phyloP scores from a whole-genome alignment of 2,329 filamentous ascomycete genomes.

The Claviceps sorghi region DNA sequence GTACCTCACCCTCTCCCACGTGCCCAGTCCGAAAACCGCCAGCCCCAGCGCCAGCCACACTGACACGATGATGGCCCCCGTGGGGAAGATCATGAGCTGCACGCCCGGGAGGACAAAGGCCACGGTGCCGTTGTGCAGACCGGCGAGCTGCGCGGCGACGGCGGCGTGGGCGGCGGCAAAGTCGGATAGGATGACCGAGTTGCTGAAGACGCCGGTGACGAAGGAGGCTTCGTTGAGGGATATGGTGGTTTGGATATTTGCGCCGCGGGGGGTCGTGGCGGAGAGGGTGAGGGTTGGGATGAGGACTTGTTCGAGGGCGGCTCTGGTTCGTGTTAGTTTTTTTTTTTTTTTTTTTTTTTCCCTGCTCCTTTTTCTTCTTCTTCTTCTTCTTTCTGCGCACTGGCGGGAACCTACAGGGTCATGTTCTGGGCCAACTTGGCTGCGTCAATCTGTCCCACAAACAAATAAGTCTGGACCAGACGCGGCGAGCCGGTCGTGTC shows the following conservation, averaged over 20 bases:
- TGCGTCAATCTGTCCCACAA: slow-evolving; percentile 53
- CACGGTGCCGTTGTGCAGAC: slow-evolving; percentile 35
- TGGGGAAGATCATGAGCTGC: slow-evolving; percentile 52
- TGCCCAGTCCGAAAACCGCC: slow-evolving; percentile 47
- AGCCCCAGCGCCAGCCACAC: slow-evolving; percentile 46
- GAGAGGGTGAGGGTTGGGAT: slow-evolving; percentile 54
- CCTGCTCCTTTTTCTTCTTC: neutral
- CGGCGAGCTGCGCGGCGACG: slow-evolving; percentile 30
- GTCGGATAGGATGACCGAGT: slow-evolving; percentile 37
- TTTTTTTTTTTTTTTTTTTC: neutral
- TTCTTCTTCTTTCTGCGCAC: neutral
- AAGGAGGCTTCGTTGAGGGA: slow-evolving; percentile 58
- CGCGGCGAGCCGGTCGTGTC: slow-evolving; percentile 20
- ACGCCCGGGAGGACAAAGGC: slow-evolving; percentile 58
- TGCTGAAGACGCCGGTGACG: slow-evolving; percentile 54
- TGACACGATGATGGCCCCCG: slow-evolving; percentile 52
- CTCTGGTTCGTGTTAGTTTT: slow-evolving; percentile 22
- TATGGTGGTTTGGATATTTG: slow-evolving; percentile 45
- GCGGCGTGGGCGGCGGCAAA: slow-evolving; percentile 33
- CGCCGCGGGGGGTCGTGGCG: slow-evolving; percentile 36
- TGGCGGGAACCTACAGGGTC: slow-evolving; percentile 51
- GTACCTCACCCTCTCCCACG: slow-evolving; percentile 50
- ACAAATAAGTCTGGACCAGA: slow-evolving; percentile 49
- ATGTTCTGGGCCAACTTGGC: slow-evolving; percentile 38
- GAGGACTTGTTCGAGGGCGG: slow-evolving; percentile 45